Conservation (phyloP, 2,329 filamentous ascomycete species). For the Calonectria crousiana region DNA sequence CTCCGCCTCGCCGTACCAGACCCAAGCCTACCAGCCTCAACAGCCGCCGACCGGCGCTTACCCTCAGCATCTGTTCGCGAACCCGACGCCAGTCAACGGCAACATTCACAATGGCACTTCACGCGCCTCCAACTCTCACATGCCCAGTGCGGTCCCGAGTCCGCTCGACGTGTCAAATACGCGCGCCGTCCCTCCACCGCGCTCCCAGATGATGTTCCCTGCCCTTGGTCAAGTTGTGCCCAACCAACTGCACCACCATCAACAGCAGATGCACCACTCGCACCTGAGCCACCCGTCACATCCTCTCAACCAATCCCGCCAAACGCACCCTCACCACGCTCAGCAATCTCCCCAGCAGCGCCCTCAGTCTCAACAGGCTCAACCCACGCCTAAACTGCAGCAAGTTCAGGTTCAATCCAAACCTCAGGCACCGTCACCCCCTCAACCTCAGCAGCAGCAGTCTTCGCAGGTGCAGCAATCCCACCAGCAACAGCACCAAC, state of each 20-base stretch:
- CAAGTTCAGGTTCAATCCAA: slow-evolving; percentile 49
- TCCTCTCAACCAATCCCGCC: slow-evolving; percentile 42
- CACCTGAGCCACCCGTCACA: slow-evolving; percentile 45
- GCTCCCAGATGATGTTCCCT: slow-evolving; percentile 57
- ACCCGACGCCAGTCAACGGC: slow-evolving; percentile 59
- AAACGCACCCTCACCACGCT: slow-evolving; percentile 42
- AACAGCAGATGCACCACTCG: slow-evolving; percentile 49
- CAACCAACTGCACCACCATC: slow-evolving; percentile 59
- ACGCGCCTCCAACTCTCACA: slow-evolving; percentile 57
- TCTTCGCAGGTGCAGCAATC: slow-evolving; percentile 27
- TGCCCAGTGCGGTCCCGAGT: slow-evolving; percentile 63
- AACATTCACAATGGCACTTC: slow-evolving; percentile 63
- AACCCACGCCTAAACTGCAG: slow-evolving; percentile 46
- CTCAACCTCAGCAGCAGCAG: slow-evolving; percentile 46
- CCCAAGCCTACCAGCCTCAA: slow-evolving; percentile 65
- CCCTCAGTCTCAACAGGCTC: slow-evolving; percentile 54
- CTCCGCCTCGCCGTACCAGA: slow-evolving; percentile 67
- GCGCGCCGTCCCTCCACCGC: slow-evolving; percentile 56
- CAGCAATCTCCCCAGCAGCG: slow-evolving; percentile 49
- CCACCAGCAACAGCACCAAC: slow-evolving; percentile 24
- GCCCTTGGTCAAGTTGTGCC: slow-evolving; percentile 57
- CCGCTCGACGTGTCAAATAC: slow-evolving; percentile 60
- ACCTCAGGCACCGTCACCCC: slow-evolving; percentile 48
- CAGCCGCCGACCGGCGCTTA: slow-evolving; percentile 62
- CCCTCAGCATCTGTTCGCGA: slow-evolving; percentile 66